These are phyloP conservation scores for Arxiozyma bovina DNA, from an alignment of 1,139 yeast species.

Conservation along the genomic window DNA sequence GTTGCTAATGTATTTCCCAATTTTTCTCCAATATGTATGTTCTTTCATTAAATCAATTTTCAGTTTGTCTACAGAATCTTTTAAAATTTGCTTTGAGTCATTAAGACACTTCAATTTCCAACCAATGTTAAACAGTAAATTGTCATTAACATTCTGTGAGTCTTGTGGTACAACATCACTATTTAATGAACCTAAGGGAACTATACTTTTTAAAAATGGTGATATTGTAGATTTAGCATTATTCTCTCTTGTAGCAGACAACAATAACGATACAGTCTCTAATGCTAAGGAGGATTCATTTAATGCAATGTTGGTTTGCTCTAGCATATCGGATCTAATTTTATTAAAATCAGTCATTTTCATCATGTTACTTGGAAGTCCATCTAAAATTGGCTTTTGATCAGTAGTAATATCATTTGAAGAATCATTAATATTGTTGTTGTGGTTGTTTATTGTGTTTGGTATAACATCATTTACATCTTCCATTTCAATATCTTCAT, in stretches of 20 bases:
- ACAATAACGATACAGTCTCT: constrained; percentile 75
- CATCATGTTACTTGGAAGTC: not conserved
- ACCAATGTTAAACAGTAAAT: constrained; percentile 34
- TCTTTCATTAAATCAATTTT: constrained; percentile 53
- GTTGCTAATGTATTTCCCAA: constrained; percentile 36
- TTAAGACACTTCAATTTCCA: constrained; percentile 74
- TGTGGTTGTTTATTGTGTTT: not conserved
- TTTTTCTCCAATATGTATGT: constrained; percentile 61
- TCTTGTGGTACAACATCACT: constrained; percentile 44
- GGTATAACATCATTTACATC: not conserved
- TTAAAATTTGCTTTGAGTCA: constrained; percentile 46
- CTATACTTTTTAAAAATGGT: constrained; percentile 68
- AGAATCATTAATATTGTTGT: not conserved
- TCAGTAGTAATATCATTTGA: not conserved
- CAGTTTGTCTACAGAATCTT: constrained; percentile 44
- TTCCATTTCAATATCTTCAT: constrained; percentile 2
- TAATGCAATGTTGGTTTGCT: constrained; percentile 55
- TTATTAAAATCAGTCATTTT: constrained; percentile 17
- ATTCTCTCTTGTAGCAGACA: constrained; percentile 76
- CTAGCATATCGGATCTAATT: constrained; percentile 48
- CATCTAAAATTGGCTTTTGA: not conserved
- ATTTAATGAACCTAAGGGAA: constrained; percentile 72
- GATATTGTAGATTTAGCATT: constrained; percentile 85
- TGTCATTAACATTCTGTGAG: constrained; percentile 7
- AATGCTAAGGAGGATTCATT: constrained; percentile 84